Percentiles rank a stretch among this genome's conserved stretches.
These are phyloP conservation scores for Trichosanthes truncata DNA, from an alignment of 306 rosid genomes.

Conservation along the genomic window DNA sequence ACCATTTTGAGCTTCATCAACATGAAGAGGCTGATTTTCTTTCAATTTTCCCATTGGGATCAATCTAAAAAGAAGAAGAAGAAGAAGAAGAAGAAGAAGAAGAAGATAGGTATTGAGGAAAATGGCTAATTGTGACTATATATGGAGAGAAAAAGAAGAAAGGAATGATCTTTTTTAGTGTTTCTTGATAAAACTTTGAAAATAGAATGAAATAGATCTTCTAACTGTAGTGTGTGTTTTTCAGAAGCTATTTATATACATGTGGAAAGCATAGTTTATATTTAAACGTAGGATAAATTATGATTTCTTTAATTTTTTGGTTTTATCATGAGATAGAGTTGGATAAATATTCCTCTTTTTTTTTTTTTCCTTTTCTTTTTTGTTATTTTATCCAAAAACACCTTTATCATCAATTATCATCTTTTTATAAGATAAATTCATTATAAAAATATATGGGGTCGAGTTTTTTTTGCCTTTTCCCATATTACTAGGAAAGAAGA, in stretches of 20 bases:
- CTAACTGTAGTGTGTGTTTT: not conserved
- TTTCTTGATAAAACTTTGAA: not conserved
- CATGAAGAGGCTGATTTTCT: not conserved
- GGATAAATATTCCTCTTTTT: slow-evolving; percentile 28
- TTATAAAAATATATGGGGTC: slow-evolving; percentile 19
- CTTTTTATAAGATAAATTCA: not conserved
- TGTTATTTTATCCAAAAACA: not conserved
- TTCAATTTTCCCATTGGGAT: slow-evolving; percentile 11
- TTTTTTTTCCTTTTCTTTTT: not conserved
- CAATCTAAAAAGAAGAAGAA: not conserved
- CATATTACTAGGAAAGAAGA: slow-evolving; percentile 39
- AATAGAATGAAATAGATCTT: not conserved
- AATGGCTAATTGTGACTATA: not conserved
- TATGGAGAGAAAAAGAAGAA: not conserved
- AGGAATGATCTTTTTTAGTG: not conserved
- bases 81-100: not conserved
- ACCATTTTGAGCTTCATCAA: slow-evolving; percentile 5
- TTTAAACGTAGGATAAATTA: slow-evolving; percentile 6
- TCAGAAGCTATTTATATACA: not conserved
- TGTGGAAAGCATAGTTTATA: not conserved
- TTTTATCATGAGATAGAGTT: slow-evolving; percentile 14
- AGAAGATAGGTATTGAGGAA: not conserved
- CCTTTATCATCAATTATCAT: slow-evolving; percentile 1
- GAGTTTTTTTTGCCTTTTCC: slow-evolving; percentile 26
- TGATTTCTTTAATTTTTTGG: not conserved